Percentiles rank a stretch among this genome's conserved stretches.
phyloP scores from a whole-genome alignment of 805 yeast species.

The Myxozyma vanderwaltii region DNA sequence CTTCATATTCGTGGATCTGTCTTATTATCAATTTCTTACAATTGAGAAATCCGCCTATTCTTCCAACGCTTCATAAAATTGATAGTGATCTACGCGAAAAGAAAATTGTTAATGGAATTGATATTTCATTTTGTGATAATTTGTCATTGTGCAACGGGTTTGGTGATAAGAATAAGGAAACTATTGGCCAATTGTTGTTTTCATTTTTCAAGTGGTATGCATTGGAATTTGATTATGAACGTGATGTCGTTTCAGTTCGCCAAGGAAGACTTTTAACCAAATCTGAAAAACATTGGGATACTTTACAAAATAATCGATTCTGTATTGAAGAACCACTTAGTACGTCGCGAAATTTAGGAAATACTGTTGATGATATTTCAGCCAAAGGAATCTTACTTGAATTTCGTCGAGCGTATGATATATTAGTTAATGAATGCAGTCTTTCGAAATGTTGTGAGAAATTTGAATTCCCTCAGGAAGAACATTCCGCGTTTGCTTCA shows the following conservation, averaged over 20 bases:
- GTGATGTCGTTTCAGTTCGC: constrained; percentile 34
- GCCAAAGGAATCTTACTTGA: constrained; percentile 37
- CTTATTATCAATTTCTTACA: constrained; percentile 37
- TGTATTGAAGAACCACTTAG: constrained; percentile 38
- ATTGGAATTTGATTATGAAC: constrained; percentile 34
- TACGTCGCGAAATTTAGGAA: constrained; percentile 36
- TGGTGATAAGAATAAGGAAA: constrained; percentile 31
- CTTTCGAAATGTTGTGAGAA: constrained; percentile 18
- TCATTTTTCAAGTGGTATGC: constrained; percentile 36
- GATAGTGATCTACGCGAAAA: constrained; percentile 12
- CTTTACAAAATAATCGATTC: constrained; percentile 35
- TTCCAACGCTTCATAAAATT: constrained; percentile 35
- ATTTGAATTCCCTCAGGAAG: constrained; percentile 26
- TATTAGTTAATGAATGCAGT: constrained; percentile 16
- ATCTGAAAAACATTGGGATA: constrained; percentile 36
- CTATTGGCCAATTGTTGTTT: constrained; percentile 34
- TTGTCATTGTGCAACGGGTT: constrained; percentile 21
- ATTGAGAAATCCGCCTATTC: constrained; percentile 31
- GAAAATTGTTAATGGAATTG: constrained; percentile 28
- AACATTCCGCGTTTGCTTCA: neutral
- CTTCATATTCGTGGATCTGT: constrained; percentile 39
- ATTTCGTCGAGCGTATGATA: constrained; percentile 35
- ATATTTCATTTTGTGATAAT: constrained; percentile 35
- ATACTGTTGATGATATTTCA: constrained; percentile 38
- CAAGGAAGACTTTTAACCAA: constrained; percentile 35